These are phyloP conservation scores for Chlorella sp. DNA, from an alignment of 139 green algal species.

Conservation along the genomic window DNA sequence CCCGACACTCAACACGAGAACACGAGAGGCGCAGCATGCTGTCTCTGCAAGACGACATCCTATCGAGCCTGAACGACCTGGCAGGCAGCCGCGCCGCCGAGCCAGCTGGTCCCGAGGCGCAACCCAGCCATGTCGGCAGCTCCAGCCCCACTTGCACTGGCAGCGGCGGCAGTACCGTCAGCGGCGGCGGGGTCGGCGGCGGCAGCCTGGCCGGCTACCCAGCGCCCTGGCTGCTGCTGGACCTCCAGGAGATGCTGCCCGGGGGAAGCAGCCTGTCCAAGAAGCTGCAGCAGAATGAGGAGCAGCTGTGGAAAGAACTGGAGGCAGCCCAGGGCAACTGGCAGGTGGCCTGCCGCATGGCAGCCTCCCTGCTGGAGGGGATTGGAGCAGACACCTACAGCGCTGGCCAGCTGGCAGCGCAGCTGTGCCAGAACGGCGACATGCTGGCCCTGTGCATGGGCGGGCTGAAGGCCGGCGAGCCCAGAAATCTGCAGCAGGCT, in stretches of 20 bases:
- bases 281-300: neutral
- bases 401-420: neutral
- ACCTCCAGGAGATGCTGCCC: neutral
- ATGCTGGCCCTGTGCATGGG: neutral
- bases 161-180: neutral
- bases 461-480: neutral
- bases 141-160: neutral
- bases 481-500: neutral
- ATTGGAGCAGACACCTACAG: neutral
- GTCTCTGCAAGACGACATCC: neutral
- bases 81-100: neutral
- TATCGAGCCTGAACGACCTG: neutral
- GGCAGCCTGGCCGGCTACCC: neutral
- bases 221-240: neutral
- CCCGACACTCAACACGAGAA: too few species aligned
- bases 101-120: too few species aligned
- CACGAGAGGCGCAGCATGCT: too few species aligned
- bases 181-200: too few species aligned
- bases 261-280: too few species aligned
- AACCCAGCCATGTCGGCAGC: too few species aligned
- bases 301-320: neutral
- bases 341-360: neutral
- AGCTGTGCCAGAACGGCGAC: neutral
- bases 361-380: neutral
- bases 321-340: neutral